Conservation (phyloP, 73 alveolate genomes). For the Effrenium voratum region DNA sequence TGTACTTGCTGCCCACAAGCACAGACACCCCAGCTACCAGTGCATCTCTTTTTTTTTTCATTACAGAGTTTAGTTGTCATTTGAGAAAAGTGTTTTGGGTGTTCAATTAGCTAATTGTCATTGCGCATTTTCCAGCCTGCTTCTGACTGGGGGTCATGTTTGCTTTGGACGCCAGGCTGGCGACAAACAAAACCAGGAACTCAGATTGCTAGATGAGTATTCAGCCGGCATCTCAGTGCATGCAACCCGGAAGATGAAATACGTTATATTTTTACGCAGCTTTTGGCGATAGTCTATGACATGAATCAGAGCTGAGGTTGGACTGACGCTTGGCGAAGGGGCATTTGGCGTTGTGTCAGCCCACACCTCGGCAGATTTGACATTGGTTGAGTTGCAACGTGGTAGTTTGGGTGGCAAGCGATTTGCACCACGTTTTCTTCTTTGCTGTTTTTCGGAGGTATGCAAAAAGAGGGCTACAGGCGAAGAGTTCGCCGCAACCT, state of each 20-base stretch:
- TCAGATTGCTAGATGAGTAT: slow-evolving; percentile 75
- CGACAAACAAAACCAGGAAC: slow-evolving; percentile 66
- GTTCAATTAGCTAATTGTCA: background rate
- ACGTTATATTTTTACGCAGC: background rate
- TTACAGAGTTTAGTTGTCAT: background rate
- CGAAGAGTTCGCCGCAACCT: slow-evolving; percentile 44
- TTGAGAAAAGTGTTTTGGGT: background rate
- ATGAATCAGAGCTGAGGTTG: background rate
- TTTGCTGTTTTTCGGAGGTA: slow-evolving; percentile 9
- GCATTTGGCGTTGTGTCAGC: slow-evolving; percentile 84
- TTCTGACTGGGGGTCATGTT: background rate
- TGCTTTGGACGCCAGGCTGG: background rate
- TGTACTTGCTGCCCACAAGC: too few species aligned
- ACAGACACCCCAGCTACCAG: background rate
- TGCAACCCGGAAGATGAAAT: background rate
- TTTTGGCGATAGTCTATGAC: background rate
- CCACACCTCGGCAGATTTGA: background rate
- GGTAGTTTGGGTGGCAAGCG: background rate
- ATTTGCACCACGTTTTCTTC: background rate
- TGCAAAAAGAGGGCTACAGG: slow-evolving; percentile 72
- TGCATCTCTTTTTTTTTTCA: background rate
- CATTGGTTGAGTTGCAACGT: background rate
- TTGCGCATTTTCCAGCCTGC: background rate
- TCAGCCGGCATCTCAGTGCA: background rate
- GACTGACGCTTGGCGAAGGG: slow-evolving; percentile 76